Conservation (phyloP, 2,329 filamentous ascomycete species). For the Dryadomyces quercus-mongolicae region DNA sequence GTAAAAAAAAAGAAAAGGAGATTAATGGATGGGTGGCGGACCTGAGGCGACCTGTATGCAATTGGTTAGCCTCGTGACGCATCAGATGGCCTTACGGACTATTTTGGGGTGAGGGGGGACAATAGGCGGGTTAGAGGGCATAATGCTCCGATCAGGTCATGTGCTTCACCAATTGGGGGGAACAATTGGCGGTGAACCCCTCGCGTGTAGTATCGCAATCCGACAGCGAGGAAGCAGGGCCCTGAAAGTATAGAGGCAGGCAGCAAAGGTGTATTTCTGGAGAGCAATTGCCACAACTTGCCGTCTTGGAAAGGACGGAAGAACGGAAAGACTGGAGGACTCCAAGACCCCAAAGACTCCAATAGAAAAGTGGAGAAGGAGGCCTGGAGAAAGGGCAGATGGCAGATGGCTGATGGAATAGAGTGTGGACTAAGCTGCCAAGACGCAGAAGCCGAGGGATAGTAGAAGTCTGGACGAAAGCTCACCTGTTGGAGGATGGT, state of each 20-base stretch:
- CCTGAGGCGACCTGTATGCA: constrained; percentile 11
- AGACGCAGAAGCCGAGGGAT: no score
- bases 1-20: constrained; percentile 1
- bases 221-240: background rate
- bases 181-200: constrained; percentile 7
- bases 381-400: no score
- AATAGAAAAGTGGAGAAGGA: no score
- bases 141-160: constrained; percentile 6
- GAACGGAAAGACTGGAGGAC: no score
- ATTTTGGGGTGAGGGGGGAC: background rate
- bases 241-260: background rate
- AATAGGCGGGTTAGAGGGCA: background rate
- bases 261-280: no score
- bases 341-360: no score
- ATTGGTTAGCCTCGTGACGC: constrained; percentile 15
- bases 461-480: no score
- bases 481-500: no score
- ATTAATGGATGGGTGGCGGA: constrained; percentile 9
- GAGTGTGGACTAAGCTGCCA: no score
- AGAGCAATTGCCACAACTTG: no score
- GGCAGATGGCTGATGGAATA: no score
- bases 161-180: constrained; percentile 2
- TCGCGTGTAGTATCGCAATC: background rate
- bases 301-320: no score
- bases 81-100: constrained; percentile 4